Evolutionary conservation across 495 filamentous ascomycete genomes (phyloP).

Genomic region (Endocarpon pusillum): DNA sequence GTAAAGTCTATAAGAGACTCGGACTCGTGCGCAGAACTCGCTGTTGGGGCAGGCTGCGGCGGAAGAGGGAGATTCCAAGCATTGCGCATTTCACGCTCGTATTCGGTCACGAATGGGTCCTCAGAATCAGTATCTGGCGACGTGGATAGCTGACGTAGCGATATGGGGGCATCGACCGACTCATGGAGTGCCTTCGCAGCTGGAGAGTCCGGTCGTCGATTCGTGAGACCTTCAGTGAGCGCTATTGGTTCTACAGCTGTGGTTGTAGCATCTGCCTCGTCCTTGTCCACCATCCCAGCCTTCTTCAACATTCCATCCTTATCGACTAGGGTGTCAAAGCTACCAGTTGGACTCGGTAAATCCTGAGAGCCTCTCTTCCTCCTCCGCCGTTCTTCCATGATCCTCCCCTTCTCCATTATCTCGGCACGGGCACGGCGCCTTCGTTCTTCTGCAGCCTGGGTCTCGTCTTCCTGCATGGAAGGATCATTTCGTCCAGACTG

Average conservation of each 20-base stretch:
- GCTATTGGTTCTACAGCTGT: constrained; percentile 28
- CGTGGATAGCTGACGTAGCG: constrained; percentile 1
- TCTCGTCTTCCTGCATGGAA: constrained; percentile 37
- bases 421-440: constrained; percentile 54
- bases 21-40: constrained; percentile 22
- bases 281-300: constrained; percentile 3
- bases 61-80: not conserved
- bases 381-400: constrained; percentile 23
- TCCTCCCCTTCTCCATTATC: constrained; percentile 41
- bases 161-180: constrained; percentile 1
- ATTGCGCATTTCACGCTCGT: constrained; percentile 6
- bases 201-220: not conserved
- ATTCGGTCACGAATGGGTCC: constrained; percentile 6
- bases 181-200: not conserved
- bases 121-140: constrained; percentile 1
- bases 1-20: constrained; percentile 28
- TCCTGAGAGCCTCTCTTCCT: constrained; percentile 9
- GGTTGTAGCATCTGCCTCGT: constrained; percentile 18
- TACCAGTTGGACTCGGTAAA: constrained; percentile 12
- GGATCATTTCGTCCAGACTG: constrained; percentile 21
- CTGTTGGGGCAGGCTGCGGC: constrained; percentile 19
- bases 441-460: constrained; percentile 52
- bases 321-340: constrained; percentile 39
- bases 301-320: constrained; percentile 28
- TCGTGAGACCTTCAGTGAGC: not conserved